Percentiles rank a stretch among this genome's conserved stretches.
Evolutionary conservation across 73 alveolate species (phyloP).

Genomic region (Symbiodinium pilosum): DNA sequence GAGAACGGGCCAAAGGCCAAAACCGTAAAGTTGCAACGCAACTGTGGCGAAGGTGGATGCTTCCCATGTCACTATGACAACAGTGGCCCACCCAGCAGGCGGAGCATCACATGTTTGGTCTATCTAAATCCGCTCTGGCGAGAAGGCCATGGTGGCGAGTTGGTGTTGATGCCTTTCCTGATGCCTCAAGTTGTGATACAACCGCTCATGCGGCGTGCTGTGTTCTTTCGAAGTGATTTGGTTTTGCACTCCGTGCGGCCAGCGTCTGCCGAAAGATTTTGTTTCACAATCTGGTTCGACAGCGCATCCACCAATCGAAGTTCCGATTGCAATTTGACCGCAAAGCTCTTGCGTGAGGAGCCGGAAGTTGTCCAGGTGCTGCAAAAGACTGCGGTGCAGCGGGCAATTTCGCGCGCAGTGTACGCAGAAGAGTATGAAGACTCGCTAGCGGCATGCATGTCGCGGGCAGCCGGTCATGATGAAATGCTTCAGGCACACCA

Average conservation of each 20-base stretch:
- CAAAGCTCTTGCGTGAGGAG: neutral
- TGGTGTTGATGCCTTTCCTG: constrained; percentile 78
- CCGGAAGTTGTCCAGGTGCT: constrained; percentile 7
- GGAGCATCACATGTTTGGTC: constrained; percentile 67
- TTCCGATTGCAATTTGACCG: constrained; percentile 24
- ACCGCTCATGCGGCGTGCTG: constrained; percentile 43
- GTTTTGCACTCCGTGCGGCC: constrained; percentile 72
- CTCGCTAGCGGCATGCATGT: constrained; percentile 49
- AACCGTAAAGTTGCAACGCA: constrained; percentile 54
- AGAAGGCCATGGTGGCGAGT: constrained; percentile 84
- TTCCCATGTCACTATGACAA: constrained; percentile 91
- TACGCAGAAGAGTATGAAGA: constrained; percentile 74
- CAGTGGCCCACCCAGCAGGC: constrained; percentile 55
- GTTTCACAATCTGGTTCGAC: constrained; percentile 89
- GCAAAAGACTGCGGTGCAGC: constrained; percentile 7
- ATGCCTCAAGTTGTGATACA: constrained; percentile 19
- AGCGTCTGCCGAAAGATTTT: constrained; percentile 16
- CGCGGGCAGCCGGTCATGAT: constrained; percentile 22
- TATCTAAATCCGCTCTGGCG: constrained; percentile 71
- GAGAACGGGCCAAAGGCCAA: constrained; percentile 16
- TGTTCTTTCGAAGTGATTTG: constrained; percentile 28
- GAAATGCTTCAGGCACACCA: constrained; percentile 73
- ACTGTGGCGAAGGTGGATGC: constrained; percentile 68
- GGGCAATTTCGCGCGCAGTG: constrained; percentile 64
- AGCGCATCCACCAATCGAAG: constrained; percentile 10